A percentile compares a stretch with the other conserved stretches of the same genome.
phyloP scores from a whole-genome alignment of 2,329 filamentous ascomycete species.

The Paraconiothyrium brasiliense region DNA sequence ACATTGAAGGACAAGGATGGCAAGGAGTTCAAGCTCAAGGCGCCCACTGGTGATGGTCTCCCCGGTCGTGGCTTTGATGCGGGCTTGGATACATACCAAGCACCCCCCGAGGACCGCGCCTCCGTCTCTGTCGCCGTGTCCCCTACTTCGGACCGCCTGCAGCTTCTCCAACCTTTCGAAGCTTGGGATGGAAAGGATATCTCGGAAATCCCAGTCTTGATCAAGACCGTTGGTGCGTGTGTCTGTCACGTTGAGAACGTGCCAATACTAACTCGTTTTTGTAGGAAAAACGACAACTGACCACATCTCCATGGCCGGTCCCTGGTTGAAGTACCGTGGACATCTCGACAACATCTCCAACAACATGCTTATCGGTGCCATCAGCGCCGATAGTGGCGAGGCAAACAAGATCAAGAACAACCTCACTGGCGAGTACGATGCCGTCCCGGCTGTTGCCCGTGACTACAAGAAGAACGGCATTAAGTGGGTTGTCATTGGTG shows the following conservation, averaged over 20 bases:
- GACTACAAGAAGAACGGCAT: conserved; percentile 98
- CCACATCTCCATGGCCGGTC: conserved; percentile 96
- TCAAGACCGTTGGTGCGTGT: conserved; percentile 77
- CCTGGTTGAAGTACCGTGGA: conserved; percentile 98
- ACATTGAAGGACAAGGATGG: conserved; percentile 93
- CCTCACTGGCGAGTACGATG: conserved; percentile 82
- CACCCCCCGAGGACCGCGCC: conserved; percentile 81
- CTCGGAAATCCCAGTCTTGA: conserved; percentile 84
- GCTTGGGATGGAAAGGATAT: conserved; percentile 94
- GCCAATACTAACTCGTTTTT: too few relatives aligned
- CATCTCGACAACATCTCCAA: conserved; percentile 99
- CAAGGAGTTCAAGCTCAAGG: conserved; percentile 89
- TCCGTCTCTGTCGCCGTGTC: conserved; percentile 82
- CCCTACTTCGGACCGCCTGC: conserved; percentile 90
- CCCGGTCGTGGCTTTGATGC: conserved; percentile 86
- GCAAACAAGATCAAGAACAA: conserved; percentile 97
- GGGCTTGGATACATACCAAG: conserved; percentile 94
- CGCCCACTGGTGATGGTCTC: conserved; percentile 82
- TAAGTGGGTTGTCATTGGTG: conserved; percentile 96
- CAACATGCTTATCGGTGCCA: conserved; percentile 98
- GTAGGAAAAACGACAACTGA: conserved; percentile 90
- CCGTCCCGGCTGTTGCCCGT: conserved; percentile 91
- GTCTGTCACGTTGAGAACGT: too few relatives aligned
- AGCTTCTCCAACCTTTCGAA: conserved; percentile 85
- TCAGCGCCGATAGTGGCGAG: conserved; percentile 94